phyloP scores from a whole-genome alignment of 2,329 filamentous ascomycete species.

The Xylaria digitata region DNA sequence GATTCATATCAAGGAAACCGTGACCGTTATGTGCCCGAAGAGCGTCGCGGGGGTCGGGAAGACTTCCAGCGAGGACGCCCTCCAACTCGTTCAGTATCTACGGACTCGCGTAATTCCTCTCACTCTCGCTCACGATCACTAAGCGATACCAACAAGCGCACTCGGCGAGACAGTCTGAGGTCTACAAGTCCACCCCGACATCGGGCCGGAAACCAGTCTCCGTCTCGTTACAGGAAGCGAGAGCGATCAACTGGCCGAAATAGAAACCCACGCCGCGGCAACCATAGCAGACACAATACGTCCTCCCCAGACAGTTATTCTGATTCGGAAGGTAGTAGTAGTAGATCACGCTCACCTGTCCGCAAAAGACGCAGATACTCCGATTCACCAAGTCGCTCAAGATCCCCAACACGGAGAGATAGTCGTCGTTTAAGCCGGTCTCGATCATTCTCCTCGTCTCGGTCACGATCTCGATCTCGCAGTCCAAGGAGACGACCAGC shows the following conservation, averaged over 20 bases:
- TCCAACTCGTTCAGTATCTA: slow-evolving; percentile 54
- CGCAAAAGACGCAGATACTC: slow-evolving; percentile 65
- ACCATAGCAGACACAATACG: slow-evolving; percentile 46
- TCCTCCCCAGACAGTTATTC: slow-evolving; percentile 47
- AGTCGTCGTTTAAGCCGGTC: slow-evolving; percentile 55
- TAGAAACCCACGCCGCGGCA: slow-evolving; percentile 42
- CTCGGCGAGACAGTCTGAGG: slow-evolving; percentile 45
- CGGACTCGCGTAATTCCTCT: slow-evolving; percentile 52
- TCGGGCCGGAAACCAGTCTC: slow-evolving; percentile 43
- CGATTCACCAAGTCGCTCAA: slow-evolving; percentile 60
- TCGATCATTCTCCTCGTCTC: slow-evolving; percentile 53
- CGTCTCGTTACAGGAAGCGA: slow-evolving; percentile 49
- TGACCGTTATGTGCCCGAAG: slow-evolving; percentile 65
- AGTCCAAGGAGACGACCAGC: slow-evolving; percentile 51
- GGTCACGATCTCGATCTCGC: slow-evolving; percentile 51
- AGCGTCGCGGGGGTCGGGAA: slow-evolving; percentile 56
- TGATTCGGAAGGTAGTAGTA: slow-evolving; percentile 42
- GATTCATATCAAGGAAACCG: slow-evolving; percentile 46
- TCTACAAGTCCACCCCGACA: slow-evolving; percentile 46
- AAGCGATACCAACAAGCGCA: slow-evolving; percentile 42
- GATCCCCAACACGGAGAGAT: slow-evolving; percentile 53
- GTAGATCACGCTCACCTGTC: slow-evolving; percentile 54
- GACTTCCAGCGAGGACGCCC: slow-evolving; percentile 57
- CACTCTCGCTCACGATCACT: slow-evolving; percentile 49
- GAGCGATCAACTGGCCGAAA: slow-evolving; percentile 47